Percentiles rank a stretch among this genome's conserved stretches.
Conservation (phyloP, 495 filamentous ascomycete species). For the Annulohypoxylon bovei region DNA sequence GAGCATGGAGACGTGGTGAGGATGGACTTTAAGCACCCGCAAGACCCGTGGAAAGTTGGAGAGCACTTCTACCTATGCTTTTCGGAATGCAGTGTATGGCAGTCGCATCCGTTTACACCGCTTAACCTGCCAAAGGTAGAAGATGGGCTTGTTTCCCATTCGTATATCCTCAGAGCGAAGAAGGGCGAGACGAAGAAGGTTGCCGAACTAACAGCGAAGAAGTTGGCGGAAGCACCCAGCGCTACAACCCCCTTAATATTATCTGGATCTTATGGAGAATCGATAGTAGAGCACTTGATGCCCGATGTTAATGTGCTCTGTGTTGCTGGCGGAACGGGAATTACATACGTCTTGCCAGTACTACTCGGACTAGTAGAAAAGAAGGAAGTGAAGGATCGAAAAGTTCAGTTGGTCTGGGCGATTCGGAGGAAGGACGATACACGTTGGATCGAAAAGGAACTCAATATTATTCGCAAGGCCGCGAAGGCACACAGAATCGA, state of each 20-base stretch:
- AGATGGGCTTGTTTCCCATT: slow-evolving; percentile 56
- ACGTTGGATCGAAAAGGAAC: slow-evolving; percentile 65
- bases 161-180: slow-evolving; percentile 69
- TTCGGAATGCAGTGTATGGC: slow-evolving; percentile 67
- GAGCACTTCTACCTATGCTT: slow-evolving; percentile 76
- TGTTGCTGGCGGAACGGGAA: slow-evolving; percentile 72
- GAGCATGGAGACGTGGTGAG: slow-evolving; percentile 64
- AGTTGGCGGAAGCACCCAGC: slow-evolving; percentile 38
- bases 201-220: slow-evolving; percentile 52
- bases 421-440: slow-evolving; percentile 63
- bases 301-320: slow-evolving; percentile 65
- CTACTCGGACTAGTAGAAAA: slow-evolving; percentile 57
- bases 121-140: slow-evolving; percentile 56
- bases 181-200: slow-evolving; percentile 68
- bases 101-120: slow-evolving; percentile 75
- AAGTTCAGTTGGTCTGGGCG: slow-evolving; percentile 70
- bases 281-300: slow-evolving; percentile 52
- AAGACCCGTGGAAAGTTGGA: slow-evolving; percentile 66
- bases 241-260: slow-evolving; percentile 62
- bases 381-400: slow-evolving; percentile 43
- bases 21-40: slow-evolving; percentile 65
- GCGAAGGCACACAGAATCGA: slow-evolving; percentile 53
- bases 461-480: slow-evolving; percentile 56
- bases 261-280: slow-evolving; percentile 67
- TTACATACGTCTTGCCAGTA: slow-evolving; percentile 69